Conservation (phyloP, 352 stramenopile genomes). For the Phytophthora macrochlamydospora region DNA sequence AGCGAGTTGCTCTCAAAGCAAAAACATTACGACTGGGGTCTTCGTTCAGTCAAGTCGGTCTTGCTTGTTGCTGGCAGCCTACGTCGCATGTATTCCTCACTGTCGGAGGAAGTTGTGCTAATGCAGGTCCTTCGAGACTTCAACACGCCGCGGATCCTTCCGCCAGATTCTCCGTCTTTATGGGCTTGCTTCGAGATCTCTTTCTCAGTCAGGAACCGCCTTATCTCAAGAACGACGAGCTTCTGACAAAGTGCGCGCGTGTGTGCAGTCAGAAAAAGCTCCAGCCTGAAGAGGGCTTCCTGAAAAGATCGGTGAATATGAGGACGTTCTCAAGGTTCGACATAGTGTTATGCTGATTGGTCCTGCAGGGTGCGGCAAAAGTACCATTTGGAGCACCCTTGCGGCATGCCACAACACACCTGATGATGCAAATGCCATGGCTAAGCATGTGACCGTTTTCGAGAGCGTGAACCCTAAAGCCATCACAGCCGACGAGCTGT, state of each 20-base stretch:
- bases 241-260: slow-evolving; percentile 50
- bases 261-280: slow-evolving; percentile 77
- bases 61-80: slow-evolving; percentile 84
- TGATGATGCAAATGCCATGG: slow-evolving; percentile 61
- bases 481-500: slow-evolving; percentile 91
- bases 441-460: slow-evolving; percentile 92
- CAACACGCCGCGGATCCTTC: slow-evolving; percentile 88
- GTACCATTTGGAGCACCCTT: slow-evolving; percentile 95
- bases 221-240: slow-evolving; percentile 41
- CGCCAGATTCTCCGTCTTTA: slow-evolving; percentile 87
- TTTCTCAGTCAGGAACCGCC: slow-evolving; percentile 75
- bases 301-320: slow-evolving; percentile 96
- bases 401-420: slow-evolving; percentile 73
- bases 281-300: slow-evolving; percentile 94
- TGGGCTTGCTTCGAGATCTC: slow-evolving; percentile 84
- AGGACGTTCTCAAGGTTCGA: slow-evolving; percentile 94
- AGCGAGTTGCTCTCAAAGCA: slow-evolving; percentile 88
- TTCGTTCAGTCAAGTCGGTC: slow-evolving; percentile 88
- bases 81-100: slow-evolving; percentile 76
- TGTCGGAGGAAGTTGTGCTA: slow-evolving; percentile 87
- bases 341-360: slow-evolving; percentile 97
- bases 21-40: slow-evolving; percentile 92
- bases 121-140: slow-evolving; percentile 88
- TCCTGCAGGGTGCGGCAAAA: slow-evolving; percentile 94
- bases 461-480: slow-evolving; percentile 90